Conservation (phyloP, 2,329 filamentous ascomycete genomes). For the Moelleriella libera region DNA sequence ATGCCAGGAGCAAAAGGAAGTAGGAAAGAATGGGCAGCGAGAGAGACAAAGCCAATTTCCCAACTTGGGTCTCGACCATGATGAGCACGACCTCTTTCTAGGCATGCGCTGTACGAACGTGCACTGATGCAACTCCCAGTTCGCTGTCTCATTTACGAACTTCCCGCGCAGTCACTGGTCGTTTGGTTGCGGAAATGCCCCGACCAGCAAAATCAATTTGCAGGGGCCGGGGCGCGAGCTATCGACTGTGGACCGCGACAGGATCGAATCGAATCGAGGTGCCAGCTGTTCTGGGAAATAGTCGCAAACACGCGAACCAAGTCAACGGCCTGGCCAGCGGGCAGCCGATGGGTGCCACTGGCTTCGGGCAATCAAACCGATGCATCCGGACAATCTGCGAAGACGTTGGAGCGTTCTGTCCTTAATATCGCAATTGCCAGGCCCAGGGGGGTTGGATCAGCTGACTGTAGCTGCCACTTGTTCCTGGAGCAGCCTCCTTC, state of each 20-base stretch:
- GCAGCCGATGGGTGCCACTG: not conserved
- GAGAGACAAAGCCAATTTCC: too few species aligned
- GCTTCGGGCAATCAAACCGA: not conserved
- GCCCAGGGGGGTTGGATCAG: not conserved
- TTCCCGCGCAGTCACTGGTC: not conserved
- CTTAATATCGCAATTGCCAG: not conserved
- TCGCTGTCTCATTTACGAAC: too few species aligned
- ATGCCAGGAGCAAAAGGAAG: too few species aligned
- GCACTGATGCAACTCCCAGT: too few species aligned
- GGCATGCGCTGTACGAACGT: too few species aligned
- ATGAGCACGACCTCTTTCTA: too few species aligned
- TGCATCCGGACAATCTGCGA: not conserved
- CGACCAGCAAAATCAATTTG: not conserved
- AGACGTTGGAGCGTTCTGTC: not conserved
- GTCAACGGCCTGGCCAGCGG: not conserved
- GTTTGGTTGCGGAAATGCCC: not conserved
- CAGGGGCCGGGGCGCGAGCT: not conserved
- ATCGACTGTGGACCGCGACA: not conserved
- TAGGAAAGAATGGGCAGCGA: too few species aligned
- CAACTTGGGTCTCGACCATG: too few species aligned
- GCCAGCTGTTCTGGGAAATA: not conserved
- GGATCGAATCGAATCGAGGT: not conserved
- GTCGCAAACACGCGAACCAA: not conserved
- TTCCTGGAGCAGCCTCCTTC: too few species aligned
- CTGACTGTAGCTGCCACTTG: not conserved